phyloP scores from a whole-genome alignment of 345 rosid species.

The Populus ilicifolia region DNA sequence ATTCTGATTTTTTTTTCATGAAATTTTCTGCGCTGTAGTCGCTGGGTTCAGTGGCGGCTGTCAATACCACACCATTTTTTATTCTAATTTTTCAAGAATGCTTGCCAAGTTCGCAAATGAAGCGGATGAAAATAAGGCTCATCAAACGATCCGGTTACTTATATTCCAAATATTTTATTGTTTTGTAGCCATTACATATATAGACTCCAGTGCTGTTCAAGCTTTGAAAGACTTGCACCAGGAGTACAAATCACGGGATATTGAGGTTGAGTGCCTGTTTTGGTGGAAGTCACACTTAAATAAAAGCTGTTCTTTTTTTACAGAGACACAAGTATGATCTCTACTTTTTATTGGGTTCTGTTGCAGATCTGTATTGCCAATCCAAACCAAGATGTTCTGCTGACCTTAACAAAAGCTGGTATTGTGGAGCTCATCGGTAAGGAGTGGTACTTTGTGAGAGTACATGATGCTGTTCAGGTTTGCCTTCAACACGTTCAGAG shows the following conservation, averaged over 20 bases:
- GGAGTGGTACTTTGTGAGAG: constrained; percentile 91
- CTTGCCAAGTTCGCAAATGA: not conserved
- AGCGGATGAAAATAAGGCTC: not conserved
- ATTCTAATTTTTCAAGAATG: not conserved
- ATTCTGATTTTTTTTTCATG: too few relatives aligned
- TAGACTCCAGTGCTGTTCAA: constrained; percentile 90
- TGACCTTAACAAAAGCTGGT: constrained; percentile 73
- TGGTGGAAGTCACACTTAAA: not conserved
- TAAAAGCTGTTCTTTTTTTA: not conserved
- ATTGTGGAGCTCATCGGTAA: constrained; percentile 75
- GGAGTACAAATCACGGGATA: constrained; percentile 76
- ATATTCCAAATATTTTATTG: not conserved
- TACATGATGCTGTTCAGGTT: constrained; percentile 93
- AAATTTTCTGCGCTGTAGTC: not conserved
- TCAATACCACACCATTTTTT: not conserved
- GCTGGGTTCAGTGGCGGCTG: not conserved
- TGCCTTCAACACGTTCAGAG: constrained; percentile 80
- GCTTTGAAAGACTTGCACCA: constrained; percentile 87
- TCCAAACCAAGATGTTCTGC: constrained; percentile 74
- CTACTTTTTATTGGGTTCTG: not conserved
- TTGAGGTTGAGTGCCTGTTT: constrained; percentile 48
- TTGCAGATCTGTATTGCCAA: constrained; percentile 82
- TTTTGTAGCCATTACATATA: constrained; percentile 73
- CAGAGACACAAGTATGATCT: not conserved
- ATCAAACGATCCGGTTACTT: not conserved